Conservation (phyloP, 2,329 filamentous ascomycete species). For the Paecilomyces niveus region DNA sequence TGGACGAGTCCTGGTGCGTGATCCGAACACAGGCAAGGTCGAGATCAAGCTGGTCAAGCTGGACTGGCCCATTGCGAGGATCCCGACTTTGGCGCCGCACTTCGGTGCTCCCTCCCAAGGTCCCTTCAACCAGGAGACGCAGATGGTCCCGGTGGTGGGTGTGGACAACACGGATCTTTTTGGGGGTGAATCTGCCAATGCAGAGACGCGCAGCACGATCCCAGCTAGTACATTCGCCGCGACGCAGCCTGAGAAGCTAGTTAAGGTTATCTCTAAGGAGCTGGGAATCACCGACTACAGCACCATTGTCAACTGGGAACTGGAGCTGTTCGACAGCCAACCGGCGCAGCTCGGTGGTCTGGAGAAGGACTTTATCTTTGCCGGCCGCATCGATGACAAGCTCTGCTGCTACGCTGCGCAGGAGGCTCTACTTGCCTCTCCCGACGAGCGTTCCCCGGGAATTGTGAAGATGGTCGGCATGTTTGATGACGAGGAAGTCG, state of each 20-base stretch:
- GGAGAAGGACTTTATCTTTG: slow-evolving; percentile 90
- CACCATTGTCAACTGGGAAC: slow-evolving; percentile 88
- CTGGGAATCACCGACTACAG: slow-evolving; percentile 66
- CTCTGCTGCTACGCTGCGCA: slow-evolving; percentile 91
- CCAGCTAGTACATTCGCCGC: slow-evolving; percentile 63
- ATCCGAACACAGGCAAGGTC: slow-evolving; percentile 66
- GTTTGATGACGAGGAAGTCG: slow-evolving; percentile 96
- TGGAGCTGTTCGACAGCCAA: slow-evolving; percentile 88
- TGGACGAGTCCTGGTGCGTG: slow-evolving; percentile 77
- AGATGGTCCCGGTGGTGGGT: slow-evolving; percentile 90
- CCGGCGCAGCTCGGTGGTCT: slow-evolving; percentile 77
- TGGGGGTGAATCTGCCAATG: slow-evolving; percentile 15
- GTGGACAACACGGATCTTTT: slow-evolving; percentile 63
- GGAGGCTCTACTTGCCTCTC: slow-evolving; percentile 68
- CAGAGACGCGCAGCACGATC: slow-evolving; percentile 35
- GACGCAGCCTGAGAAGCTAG: slow-evolving; percentile 78
- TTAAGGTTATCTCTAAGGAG: slow-evolving; percentile 71
- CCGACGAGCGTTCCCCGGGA: slow-evolving; percentile 44
- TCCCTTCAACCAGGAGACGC: slow-evolving; percentile 78
- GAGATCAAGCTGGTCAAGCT: slow-evolving; percentile 77
- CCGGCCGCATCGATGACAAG: slow-evolving; percentile 93
- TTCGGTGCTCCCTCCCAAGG: slow-evolving; percentile 67
- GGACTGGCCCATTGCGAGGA: slow-evolving; percentile 86
- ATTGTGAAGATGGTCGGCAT: slow-evolving; percentile 85
- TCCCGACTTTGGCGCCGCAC: slow-evolving; percentile 88